Evolutionary conservation across 2,329 filamentous ascomycete species (phyloP).

Genomic region (Dichotomopilus funicola): DNA sequence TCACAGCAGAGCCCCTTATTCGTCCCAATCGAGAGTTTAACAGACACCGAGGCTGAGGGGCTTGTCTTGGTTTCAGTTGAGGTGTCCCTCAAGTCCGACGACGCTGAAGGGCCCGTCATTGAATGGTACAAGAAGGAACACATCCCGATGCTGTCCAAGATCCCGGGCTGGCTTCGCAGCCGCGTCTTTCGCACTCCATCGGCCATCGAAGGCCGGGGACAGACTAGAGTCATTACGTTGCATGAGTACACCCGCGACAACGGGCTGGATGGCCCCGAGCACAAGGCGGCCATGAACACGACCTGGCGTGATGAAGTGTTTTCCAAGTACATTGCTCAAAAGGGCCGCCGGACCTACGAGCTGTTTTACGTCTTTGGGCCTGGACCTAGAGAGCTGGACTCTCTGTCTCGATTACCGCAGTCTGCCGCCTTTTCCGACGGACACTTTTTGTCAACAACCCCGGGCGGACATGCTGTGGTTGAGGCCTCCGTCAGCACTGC

Average conservation of each 20-base stretch:
- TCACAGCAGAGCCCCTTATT: constrained; percentile 52
- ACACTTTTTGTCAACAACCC: constrained; percentile 51
- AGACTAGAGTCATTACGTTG: constrained; percentile 56
- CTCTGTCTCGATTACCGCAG: constrained; percentile 45
- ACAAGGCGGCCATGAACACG: constrained; percentile 57
- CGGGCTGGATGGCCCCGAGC: constrained; percentile 58
- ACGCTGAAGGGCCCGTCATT: constrained; percentile 47
- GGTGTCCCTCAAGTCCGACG: constrained; percentile 44
- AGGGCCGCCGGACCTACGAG: constrained; percentile 55
- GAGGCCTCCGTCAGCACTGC: constrained; percentile 60
- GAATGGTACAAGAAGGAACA: constrained; percentile 75
- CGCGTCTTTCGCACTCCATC: constrained; percentile 61
- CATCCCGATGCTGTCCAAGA: constrained; percentile 60
- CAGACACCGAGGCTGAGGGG: constrained; percentile 52
- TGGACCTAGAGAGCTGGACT: constrained; percentile 60
- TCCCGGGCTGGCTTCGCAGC: constrained; percentile 73
- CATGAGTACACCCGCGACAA: constrained; percentile 67
- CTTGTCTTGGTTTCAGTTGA: constrained; percentile 58
- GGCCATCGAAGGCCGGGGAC: constrained; percentile 46
- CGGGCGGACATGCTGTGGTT: constrained; percentile 48
- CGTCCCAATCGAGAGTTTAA: constrained; percentile 51
- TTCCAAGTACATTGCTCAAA: constrained; percentile 49
- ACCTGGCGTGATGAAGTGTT: constrained; percentile 55
- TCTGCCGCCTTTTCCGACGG: constrained; percentile 45
- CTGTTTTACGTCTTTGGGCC: constrained; percentile 77